Percentiles rank a stretch among this genome's conserved stretches.
Evolutionary conservation across 805 yeast species (phyloP).

Genomic region (Kodamaea neixiangensis): DNA sequence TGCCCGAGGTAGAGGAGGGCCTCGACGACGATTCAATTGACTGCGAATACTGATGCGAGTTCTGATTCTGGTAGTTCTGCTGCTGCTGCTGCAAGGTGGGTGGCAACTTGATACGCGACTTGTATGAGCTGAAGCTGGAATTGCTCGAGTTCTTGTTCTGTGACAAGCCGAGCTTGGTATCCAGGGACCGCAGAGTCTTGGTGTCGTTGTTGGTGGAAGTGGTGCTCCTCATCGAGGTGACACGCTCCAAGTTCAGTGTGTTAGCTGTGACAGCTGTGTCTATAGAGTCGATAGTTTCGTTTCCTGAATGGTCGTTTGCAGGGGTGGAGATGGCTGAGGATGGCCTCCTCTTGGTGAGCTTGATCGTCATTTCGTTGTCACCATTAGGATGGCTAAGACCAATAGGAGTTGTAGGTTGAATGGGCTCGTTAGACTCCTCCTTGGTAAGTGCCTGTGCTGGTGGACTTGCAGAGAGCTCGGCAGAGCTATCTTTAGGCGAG

Average conservation of each 20-base stretch:
- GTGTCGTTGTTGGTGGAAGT: slow-evolving; percentile 5
- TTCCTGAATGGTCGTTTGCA: slow-evolving; percentile 1
- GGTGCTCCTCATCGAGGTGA: slow-evolving; percentile 2
- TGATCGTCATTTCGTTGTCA: background rate
- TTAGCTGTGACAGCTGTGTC: slow-evolving; percentile 2
- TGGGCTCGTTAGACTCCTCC: background rate
- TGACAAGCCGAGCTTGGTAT: slow-evolving; percentile 3
- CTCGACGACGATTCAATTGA: background rate
- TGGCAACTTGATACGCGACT: slow-evolving; percentile 36
- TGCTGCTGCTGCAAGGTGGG: slow-evolving; percentile 25
- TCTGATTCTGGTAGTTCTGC: slow-evolving; percentile 6
- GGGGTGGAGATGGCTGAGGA: background rate
- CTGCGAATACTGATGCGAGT: background rate
- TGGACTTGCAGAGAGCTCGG: background rate
- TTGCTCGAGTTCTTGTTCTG: slow-evolving; percentile 17
- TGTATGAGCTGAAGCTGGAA: slow-evolving; percentile 28
- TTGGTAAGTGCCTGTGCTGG: background rate
- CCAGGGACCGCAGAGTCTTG: slow-evolving; percentile 6
- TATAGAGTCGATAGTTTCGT: slow-evolving; percentile 1
- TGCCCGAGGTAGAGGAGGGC: background rate
- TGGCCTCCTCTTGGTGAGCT: background rate
- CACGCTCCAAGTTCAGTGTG: slow-evolving; percentile 2
- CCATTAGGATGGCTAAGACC: background rate
- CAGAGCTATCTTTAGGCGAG: background rate
- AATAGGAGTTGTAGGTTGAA: background rate